Base-by-base conservation (phyloP, 2,329 filamentous ascomycete species). In the Trichoderma semiorbis region DNA sequence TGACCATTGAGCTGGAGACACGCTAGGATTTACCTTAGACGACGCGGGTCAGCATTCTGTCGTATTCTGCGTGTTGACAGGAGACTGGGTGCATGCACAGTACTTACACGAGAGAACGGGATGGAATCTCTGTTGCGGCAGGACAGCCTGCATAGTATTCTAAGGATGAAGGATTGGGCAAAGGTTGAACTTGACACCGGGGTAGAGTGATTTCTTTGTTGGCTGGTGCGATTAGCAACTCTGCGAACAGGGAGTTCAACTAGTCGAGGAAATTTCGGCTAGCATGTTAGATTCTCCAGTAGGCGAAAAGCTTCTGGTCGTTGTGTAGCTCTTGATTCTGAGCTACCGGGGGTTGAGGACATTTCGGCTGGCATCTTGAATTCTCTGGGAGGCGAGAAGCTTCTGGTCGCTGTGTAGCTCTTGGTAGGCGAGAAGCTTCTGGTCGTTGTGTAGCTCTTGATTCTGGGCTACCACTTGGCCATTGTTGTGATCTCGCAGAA, bases 71-170 rank as follows among this genome's bases (percentile, higher is more conserved):
- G 24, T 30, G 21, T 57, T 1, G 24, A 34, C 16, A 30, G 12
- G 14, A 26, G n/a, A 14, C 47, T 53, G 47, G 39, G n/a, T 50
- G 5, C 18, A 50, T 6, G 43, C n/a, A 12, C 43, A 12, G n/a
- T 21, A 50, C 43, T 50, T 50, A 50, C 43, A 39, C 1, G 2
- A 12, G 43, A 21, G 1, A 50, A 21, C 10, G n/a, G 0, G n/a
- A 12, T 11, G 43, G n/a, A 50, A 21, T 21, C 5, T 50, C 8
- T 10, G 10, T 12, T 50, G 43, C 10, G n/a, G 43, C 43, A 47
- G 43, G 0, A 21, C 10, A 21, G 43, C 0, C n/a, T 5, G n/a
- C 10, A 21, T 0, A 50, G 10, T 21, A 50, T 50, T 7, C 5
- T 50, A 3, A 0, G 43, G 43, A 50, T 21, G n/a, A 50, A 50